phyloP scores from a whole-genome alignment of 2,329 filamentous ascomycete genomes.

The Ophiocordyceps sinensis region DNA sequence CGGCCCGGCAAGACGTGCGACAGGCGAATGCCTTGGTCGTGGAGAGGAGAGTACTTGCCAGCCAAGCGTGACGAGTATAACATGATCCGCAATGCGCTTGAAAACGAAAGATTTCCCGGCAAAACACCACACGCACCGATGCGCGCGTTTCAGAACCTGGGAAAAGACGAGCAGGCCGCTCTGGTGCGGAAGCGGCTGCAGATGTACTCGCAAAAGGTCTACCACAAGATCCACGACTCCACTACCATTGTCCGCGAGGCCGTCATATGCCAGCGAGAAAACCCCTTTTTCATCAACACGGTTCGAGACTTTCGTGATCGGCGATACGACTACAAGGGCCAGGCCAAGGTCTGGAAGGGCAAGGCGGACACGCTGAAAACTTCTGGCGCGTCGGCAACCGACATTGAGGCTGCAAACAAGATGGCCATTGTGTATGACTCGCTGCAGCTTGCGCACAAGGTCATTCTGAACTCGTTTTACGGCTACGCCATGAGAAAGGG shows the following conservation, averaged over 20 bases:
- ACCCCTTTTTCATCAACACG: conserved; percentile 95
- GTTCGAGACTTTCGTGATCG: conserved; percentile 93
- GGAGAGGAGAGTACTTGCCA: conserved; percentile 93
- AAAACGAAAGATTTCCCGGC: conserved; percentile 85
- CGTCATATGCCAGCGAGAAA: conserved; percentile 95
- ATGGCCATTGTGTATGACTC: conserved; percentile 97
- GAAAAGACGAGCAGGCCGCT: conserved; percentile 65
- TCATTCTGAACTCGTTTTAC: conserved; percentile 98
- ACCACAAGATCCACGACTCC: conserved; percentile 95
- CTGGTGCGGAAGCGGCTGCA: conserved; percentile 78
- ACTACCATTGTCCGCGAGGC: conserved; percentile 88
- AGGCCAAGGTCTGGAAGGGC: conserved; percentile 96
- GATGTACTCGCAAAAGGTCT: conserved; percentile 94
- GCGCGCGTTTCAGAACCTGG: conserved; percentile 68
- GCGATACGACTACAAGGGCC: conserved; percentile 95
- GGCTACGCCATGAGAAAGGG: conserved; percentile 99
- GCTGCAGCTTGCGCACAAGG: conserved; percentile 91
- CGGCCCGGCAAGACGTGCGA: conserved; percentile 95
- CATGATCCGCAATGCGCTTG: conserved; percentile 86
- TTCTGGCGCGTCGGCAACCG: conserved; percentile 56
- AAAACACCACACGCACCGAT: conserved; percentile 54
- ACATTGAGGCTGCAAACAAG: conserved; percentile 92
- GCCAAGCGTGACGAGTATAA: conserved; percentile 98
- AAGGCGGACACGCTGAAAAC: conserved; percentile 82
- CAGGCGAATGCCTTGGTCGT: conserved; percentile 86